Percentiles rank a stretch among this genome's conserved stretches.
These are phyloP conservation scores for Penicillium antarcticum DNA, from an alignment of 495 filamentous ascomycete genomes.

Conservation along the genomic window DNA sequence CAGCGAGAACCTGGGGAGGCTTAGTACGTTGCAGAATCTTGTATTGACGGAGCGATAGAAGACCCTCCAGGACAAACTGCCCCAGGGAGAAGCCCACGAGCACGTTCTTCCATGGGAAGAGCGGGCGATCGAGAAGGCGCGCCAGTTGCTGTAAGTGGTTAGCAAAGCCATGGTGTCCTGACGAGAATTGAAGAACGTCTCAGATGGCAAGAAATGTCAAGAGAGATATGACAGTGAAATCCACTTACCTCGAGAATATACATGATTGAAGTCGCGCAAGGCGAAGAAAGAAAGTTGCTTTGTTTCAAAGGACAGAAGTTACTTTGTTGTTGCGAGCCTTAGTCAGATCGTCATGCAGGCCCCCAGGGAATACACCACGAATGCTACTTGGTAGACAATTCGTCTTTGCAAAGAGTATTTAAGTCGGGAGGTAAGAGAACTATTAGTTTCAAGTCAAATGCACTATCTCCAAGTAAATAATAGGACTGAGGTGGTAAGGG, in stretches of 20 bases:
- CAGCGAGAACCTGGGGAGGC: slow-evolving; percentile 77
- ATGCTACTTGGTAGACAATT: no score
- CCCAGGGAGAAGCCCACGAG: slow-evolving; percentile 89
- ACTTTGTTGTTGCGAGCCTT: slow-evolving; percentile 32
- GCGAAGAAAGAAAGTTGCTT: slow-evolving; percentile 7
- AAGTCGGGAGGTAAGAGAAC: no score
- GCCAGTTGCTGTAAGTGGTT: slow-evolving; percentile 67
- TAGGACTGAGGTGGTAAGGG: no score
- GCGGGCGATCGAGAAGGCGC: slow-evolving; percentile 79
- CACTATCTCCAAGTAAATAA: no score
- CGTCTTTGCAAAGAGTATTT: no score
- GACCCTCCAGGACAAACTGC: slow-evolving; percentile 83
- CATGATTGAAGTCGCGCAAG: slow-evolving; percentile 30
- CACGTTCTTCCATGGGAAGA: slow-evolving; percentile 96
- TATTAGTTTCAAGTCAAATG: no score
- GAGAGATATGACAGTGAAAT: slow-evolving; percentile 1
- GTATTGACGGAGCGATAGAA: slow-evolving; percentile 84
- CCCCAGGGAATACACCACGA: no score
- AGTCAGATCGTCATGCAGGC: slow-evolving; percentile 20
- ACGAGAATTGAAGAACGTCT: not conserved
- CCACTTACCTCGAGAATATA: slow-evolving; percentile 43
- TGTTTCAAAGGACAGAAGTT: slow-evolving; percentile 14
- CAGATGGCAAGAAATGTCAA: not conserved
- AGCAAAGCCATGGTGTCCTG: not conserved
- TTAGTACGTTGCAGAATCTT: slow-evolving; percentile 73